Conservation (phyloP, 805 yeast species). For the Wickerhamomyces bisporus region DNA sequence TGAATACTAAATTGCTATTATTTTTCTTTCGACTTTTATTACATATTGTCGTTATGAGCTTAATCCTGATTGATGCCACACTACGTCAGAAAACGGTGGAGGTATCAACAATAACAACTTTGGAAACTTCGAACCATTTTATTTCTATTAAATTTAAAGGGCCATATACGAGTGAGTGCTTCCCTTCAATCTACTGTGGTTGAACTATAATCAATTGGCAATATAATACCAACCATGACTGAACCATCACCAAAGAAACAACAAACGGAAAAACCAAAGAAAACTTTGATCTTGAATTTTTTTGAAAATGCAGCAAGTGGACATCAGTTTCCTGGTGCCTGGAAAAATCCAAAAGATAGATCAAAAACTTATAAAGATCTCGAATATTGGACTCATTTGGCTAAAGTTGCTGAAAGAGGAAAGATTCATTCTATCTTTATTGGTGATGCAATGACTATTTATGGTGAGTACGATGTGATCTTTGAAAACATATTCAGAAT, state of each 20-base stretch:
- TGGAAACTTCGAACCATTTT: too few relatives aligned
- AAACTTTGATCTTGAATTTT: slow-evolving; percentile 7
- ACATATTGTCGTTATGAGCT: too few relatives aligned
- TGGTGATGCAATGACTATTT: slow-evolving; percentile 34
- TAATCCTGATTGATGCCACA: too few relatives aligned
- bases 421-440: slow-evolving; percentile 31
- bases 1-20: too few relatives aligned
- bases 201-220: too few relatives aligned
- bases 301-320: slow-evolving; percentile 14
- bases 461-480: slow-evolving; percentile 21
- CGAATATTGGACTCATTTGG: slow-evolving; percentile 33
- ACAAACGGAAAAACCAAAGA: slow-evolving; percentile 2
- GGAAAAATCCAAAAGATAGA: slow-evolving; percentile 8
- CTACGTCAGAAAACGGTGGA: too few relatives aligned
- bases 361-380: slow-evolving; percentile 9
- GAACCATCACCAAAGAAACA: slow-evolving; percentile 3
- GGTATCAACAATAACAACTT: too few relatives aligned
- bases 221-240: slow-evolving; percentile 5
- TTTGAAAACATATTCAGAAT: too few relatives aligned
- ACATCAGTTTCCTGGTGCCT: slow-evolving; percentile 11
- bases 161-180: too few relatives aligned
- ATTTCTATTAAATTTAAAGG: too few relatives aligned
- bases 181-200: too few relatives aligned
- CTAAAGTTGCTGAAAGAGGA: slow-evolving; percentile 30
- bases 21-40: too few relatives aligned